phyloP scores from a whole-genome alignment of 1,284 basidiomycete species.

The Cutaneotrichosporon daszewskae region DNA sequence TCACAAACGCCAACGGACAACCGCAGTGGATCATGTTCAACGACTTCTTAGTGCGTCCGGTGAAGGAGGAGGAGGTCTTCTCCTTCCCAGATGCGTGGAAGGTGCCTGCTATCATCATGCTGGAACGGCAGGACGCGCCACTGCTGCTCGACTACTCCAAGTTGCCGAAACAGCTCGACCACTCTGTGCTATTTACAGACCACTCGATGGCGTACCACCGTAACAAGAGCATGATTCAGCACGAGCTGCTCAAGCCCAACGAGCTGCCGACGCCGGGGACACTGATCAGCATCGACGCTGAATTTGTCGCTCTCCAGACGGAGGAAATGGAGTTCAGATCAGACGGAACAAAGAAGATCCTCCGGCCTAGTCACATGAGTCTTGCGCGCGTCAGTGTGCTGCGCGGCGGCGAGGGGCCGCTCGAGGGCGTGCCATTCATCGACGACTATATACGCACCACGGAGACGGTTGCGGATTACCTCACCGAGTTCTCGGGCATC shows the following conservation, averaged over 20 bases:
- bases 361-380: constrained; percentile 84
- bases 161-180: constrained; percentile 65
- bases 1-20: constrained; percentile 52
- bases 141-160: constrained; percentile 59
- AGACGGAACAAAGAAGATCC: constrained; percentile 86
- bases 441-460: constrained; percentile 97
- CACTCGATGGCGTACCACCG: constrained; percentile 83
- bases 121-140: constrained; percentile 67
- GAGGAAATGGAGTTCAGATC: constrained; percentile 94
- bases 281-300: constrained; percentile 90
- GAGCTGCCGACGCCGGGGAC: constrained; percentile 91
- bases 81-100: constrained; percentile 89
- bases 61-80: constrained; percentile 78
- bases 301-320: constrained; percentile 96
- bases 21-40: constrained; percentile 93
- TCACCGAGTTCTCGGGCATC: constrained; percentile 96
- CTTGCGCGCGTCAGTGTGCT: constrained; percentile 92
- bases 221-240: constrained; percentile 67
- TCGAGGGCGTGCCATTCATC: constrained; percentile 83
- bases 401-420: constrained; percentile 71
- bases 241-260: constrained; percentile 74
- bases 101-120: constrained; percentile 82
- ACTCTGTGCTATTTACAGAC: constrained; percentile 73
- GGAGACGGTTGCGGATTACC: constrained; percentile 89
- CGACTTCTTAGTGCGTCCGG: constrained; percentile 83